phyloP scores from a whole-genome alignment of 371 early-diverging fungal species.

The Mucor saturninus region DNA sequence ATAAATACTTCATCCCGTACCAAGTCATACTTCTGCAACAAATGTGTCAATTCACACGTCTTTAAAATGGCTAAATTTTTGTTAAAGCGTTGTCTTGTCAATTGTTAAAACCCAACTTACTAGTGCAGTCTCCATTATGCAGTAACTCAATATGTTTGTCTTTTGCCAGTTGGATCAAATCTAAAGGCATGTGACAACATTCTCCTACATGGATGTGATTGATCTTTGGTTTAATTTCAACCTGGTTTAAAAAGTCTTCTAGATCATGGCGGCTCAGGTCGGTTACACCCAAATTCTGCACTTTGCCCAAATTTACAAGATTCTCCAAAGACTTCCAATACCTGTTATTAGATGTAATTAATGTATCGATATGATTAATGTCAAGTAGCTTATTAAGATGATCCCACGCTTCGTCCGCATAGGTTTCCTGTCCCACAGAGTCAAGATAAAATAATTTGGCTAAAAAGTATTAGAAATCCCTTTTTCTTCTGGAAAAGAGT shows the following conservation, averaged over 20 bases:
- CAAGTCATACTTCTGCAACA: neutral
- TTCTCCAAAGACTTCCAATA: neutral
- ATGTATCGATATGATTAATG: neutral
- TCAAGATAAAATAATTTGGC: conserved; percentile 2
- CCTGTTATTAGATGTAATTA: neutral
- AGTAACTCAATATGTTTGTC: neutral
- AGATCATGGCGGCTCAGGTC: neutral
- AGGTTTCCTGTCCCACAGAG: neutral
- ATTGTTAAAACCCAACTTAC: neutral
- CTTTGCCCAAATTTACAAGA: neutral
- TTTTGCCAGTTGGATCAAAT: neutral
- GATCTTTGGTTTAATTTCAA: neutral
- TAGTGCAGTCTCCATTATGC: conserved; percentile 1
- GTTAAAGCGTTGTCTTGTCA: neutral
- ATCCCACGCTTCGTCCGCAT: neutral
- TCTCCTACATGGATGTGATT: conserved; percentile 1
- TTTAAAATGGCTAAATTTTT: neutral
- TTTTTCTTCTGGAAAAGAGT: neutral
- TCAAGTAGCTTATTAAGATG: neutral
- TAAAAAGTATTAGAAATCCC: neutral
- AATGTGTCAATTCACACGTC: neutral
- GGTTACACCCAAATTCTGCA: neutral
- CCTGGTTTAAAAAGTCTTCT: neutral
- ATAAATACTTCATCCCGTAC: neutral
- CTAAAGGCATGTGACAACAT: neutral